These are phyloP conservation scores for Closterium sp. DNA, from an alignment of 139 green algal genomes.

Conservation along the genomic window DNA sequence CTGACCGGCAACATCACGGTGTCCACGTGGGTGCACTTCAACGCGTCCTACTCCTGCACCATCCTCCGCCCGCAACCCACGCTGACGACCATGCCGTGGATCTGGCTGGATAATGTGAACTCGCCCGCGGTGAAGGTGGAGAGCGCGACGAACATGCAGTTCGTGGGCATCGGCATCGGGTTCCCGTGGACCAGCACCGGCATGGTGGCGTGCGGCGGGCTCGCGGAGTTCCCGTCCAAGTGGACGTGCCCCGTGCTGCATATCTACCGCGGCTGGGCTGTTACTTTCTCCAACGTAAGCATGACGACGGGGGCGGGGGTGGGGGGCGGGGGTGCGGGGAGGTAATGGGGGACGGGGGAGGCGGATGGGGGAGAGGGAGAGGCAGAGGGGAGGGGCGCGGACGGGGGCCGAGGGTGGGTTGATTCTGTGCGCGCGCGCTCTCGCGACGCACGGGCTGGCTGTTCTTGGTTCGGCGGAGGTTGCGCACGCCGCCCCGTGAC, in stretches of 20 bases:
- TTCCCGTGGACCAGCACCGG: background rate
- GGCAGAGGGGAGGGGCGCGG: no score
- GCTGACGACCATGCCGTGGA: background rate
- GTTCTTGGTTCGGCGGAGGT: no score
- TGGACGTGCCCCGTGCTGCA: background rate
- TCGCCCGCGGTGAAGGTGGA: background rate
- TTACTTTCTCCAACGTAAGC: background rate
- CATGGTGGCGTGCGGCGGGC: background rate
- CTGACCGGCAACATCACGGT: background rate
- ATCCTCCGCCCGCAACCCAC: background rate
- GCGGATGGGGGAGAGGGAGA: no score
- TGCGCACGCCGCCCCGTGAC: no score
- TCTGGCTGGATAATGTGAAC: background rate
- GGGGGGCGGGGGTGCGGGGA: no score
- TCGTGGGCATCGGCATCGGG: background rate
- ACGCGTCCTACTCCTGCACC: conserved; percentile 4
- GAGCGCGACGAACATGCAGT: background rate
- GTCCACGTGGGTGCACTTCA: background rate
- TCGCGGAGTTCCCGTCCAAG: background rate
- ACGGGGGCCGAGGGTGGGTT: no score
- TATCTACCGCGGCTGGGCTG: background rate
- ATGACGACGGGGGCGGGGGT: background rate
- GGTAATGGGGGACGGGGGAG: background rate
- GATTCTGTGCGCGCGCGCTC: no score
- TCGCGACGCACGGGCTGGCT: no score